Base-by-base conservation (phyloP, 495 filamentous ascomycete genomes). In the Annulohypoxylon maeteangense region DNA sequence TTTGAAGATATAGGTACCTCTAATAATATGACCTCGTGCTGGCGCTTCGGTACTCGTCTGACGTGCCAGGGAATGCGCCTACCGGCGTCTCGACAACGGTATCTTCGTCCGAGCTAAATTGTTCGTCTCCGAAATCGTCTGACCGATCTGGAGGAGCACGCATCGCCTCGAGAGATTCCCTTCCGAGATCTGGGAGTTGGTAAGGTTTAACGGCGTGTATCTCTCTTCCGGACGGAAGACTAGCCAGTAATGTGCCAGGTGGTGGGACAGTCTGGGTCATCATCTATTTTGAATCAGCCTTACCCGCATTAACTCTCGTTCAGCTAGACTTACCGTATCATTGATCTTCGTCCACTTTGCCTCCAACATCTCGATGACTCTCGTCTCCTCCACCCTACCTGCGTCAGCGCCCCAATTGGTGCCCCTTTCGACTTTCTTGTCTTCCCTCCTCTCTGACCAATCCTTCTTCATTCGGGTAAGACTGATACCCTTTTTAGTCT, bases 261-360 rank as follows among this genome's bases (percentile, higher is more conserved):
- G 90, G 84, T 0, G 93, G 92, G 32, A 98, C 86, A 5, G 84
- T 25, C 73, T 98, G 94, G 0, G 92, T 91, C 58, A 93, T 91
- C 44, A 96, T 90, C 93, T 95, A 60, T 44, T n/a, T 27, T 40
- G 7, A 8, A 27, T 72, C 1, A 72, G 70, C 40, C 16, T 38
- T 22, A 22, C 14, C 4, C 11, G 22, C 22, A 16, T 50, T 31
- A 0, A 8, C 31, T 42, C 12, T 22, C 0, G 16, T 53, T 42
- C 5, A 7, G 61, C 10, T 0, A 51, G 45, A 86, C 90, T 81
- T 76, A 97, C 92, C 12, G 92, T 96, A 81, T 97, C 93, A 78
- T 99, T 99, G 81, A 92, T 88, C 80, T 93, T 93, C 31, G 85
- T 86, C 95, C 95, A 99, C 77, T 97, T 97, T 51, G 83, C 84